A percentile compares a stretch with the other conserved stretches of the same genome.
Conservation (phyloP, 2,329 filamentous ascomycete species). For the Scopulariopsis brevicaulis region DNA sequence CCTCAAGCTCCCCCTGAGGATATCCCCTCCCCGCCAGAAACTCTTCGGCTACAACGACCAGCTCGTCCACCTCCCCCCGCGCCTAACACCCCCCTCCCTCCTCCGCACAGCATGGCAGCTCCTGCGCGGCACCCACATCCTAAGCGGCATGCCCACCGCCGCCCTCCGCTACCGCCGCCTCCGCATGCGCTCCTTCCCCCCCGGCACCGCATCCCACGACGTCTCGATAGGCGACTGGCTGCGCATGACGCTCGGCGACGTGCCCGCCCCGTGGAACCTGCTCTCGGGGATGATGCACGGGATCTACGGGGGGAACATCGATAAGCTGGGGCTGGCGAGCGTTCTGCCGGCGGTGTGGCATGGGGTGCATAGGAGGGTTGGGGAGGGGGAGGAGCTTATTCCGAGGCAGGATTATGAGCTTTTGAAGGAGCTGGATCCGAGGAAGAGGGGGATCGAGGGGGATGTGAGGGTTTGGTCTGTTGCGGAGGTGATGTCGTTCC, state of each 20-base stretch:
- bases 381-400: conserved; percentile 12
- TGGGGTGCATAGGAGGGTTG: conserved; percentile 8
- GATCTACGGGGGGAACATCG: conserved; percentile 84
- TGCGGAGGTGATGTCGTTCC: conserved; percentile 26
- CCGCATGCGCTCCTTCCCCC: conserved; percentile 14
- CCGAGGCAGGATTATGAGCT: conserved; percentile 16
- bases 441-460: conserved; percentile 13
- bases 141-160: conserved; percentile 5
- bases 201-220: conserved; percentile 14
- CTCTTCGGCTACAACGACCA: conserved; percentile 78
- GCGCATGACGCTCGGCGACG: conserved; percentile 10
- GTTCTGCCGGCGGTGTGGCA: conserved; percentile 34
- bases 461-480: conserved; percentile 5
- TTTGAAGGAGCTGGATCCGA: conserved; percentile 17
- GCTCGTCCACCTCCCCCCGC: conserved; percentile 24
- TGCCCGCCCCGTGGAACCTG: conserved; percentile 54
- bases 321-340: conserved; percentile 63
- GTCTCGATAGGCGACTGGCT: conserved; percentile 25
- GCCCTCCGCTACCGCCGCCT: conserved; percentile 6
- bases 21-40: conserved; percentile 4
- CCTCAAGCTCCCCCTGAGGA: not conserved
- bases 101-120: conserved; percentile 3
- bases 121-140: conserved; percentile 1
- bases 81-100: conserved; percentile 1
- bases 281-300: conserved; percentile 71